These are phyloP conservation scores for Dactylis glomerata DNA, from an alignment of 176 grass and related monocot species.

Conservation along the genomic window DNA sequence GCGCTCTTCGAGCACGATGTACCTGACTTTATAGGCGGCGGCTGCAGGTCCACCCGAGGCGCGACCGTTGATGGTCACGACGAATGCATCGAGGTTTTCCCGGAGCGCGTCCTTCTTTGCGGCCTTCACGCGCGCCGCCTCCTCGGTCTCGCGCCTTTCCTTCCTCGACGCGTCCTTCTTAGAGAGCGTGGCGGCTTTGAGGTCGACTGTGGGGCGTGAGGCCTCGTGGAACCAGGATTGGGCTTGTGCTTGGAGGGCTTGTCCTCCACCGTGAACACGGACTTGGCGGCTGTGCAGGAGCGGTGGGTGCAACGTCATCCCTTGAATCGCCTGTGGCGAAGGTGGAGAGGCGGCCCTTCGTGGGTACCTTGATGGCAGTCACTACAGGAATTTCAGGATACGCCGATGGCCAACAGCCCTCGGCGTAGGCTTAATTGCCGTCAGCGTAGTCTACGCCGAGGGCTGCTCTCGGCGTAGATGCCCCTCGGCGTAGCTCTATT, in stretches of 20 bases:
- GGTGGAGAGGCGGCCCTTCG: not conserved
- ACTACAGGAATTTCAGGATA: too few species aligned
- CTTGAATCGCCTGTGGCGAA: not conserved
- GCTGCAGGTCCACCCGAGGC: not conserved
- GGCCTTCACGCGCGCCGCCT: constrained; percentile 21
- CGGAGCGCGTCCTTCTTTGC: constrained; percentile 49
- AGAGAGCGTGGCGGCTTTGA: constrained; percentile 13
- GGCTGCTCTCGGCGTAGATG: too few species aligned
- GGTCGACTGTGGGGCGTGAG: constrained; percentile 4
- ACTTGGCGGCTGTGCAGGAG: not conserved
- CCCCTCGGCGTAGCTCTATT: too few species aligned
- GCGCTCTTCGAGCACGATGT: constrained; percentile 59
- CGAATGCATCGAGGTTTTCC: constrained; percentile 63
- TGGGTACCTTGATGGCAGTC: not conserved
- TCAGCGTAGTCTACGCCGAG: too few species aligned
- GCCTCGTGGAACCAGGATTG: not conserved
- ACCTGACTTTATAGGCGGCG: constrained; percentile 38
- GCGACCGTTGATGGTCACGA: constrained; percentile 42
- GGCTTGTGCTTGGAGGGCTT: not conserved
- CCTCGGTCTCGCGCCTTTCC: constrained; percentile 42
- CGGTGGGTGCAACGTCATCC: not conserved
- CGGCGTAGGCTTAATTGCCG: too few species aligned
- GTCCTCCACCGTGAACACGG: not conserved
- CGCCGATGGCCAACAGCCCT: too few species aligned
- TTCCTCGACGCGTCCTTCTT: constrained; percentile 55